Percentiles rank a stretch among this genome's conserved stretches.
These are phyloP conservation scores for Chaetomium sp. DNA, from an alignment of 2,329 filamentous ascomycete genomes.

Conservation along the genomic window DNA sequence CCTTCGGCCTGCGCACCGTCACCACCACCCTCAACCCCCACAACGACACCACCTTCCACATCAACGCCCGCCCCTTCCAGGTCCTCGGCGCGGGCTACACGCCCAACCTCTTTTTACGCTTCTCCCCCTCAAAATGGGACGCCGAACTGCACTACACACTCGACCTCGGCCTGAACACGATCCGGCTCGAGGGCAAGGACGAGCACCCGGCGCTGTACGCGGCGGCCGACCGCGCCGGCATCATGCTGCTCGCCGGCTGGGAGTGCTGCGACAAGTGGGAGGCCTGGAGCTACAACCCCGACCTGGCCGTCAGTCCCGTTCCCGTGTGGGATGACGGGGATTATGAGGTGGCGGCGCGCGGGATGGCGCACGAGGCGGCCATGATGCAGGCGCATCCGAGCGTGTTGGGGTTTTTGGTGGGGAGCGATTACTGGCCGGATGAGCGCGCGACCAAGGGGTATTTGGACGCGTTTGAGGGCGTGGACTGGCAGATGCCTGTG, in stretches of 20 bases:
- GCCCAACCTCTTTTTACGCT: slow-evolving; percentile 64
- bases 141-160: slow-evolving; percentile 56
- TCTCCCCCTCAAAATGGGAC: slow-evolving; percentile 51
- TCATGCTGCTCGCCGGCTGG: slow-evolving; percentile 66
- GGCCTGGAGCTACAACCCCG: slow-evolving; percentile 61
- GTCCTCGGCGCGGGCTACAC: slow-evolving; percentile 63
- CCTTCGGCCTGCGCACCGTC: slow-evolving; percentile 59
- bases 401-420: slow-evolving; percentile 59
- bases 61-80: slow-evolving; percentile 62
- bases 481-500: slow-evolving; percentile 60
- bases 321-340: slow-evolving; percentile 54
- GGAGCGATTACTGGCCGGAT: slow-evolving; percentile 66
- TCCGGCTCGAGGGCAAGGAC: slow-evolving; percentile 66
- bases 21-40: slow-evolving; percentile 52
- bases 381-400: slow-evolving; percentile 64
- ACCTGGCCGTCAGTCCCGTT: slow-evolving; percentile 44
- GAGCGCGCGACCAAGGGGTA: slow-evolving; percentile 58
- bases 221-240: slow-evolving; percentile 58
- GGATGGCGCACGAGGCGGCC: slow-evolving; percentile 61
- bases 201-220: slow-evolving; percentile 64
- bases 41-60: slow-evolving; percentile 57
- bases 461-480: slow-evolving; percentile 50
- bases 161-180: slow-evolving; percentile 64
- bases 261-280: slow-evolving; percentile 72
- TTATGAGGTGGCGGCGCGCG: slow-evolving; percentile 56